Percentiles rank a stretch among this genome's conserved stretches.
phyloP scores from a whole-genome alignment of 2,329 filamentous ascomycete genomes.

The Penicillium italicum region DNA sequence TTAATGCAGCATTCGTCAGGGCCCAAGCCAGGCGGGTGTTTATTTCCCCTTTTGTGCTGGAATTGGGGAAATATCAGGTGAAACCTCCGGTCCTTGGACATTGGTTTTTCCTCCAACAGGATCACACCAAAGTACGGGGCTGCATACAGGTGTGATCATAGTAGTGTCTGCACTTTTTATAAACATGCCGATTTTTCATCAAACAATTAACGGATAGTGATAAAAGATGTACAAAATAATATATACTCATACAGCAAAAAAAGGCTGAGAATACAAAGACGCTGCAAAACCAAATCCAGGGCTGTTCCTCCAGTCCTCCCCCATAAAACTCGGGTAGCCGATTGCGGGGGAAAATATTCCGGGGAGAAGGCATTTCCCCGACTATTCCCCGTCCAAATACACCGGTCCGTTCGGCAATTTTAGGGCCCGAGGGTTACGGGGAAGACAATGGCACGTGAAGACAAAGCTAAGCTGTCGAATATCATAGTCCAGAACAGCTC shows the following conservation, averaged over 20 bases:
- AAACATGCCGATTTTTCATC: not conserved
- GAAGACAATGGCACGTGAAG: not conserved
- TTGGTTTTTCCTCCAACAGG: slow-evolving; percentile 1
- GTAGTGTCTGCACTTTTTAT: not conserved
- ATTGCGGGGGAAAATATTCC: not conserved
- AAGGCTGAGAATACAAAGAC: too few relatives aligned
- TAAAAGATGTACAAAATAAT: not conserved
- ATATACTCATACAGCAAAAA: not conserved
- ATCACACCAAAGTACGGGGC: not conserved
- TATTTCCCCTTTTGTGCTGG: not conserved
- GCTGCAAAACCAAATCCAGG: not conserved
- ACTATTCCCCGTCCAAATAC: not conserved
- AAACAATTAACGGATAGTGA: not conserved
- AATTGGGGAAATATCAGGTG: too few relatives aligned
- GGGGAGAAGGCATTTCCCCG: not conserved
- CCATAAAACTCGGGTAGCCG: not conserved
- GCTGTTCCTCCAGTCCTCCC: not conserved
- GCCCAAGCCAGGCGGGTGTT: not conserved
- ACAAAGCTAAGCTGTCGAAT: not conserved
- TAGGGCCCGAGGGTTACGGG: not conserved
- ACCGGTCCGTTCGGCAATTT: too few relatives aligned
- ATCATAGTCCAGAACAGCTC: not conserved
- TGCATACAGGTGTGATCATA: not conserved
- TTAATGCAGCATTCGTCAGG: not conserved
- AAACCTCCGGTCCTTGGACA: not conserved